Base-by-base conservation (phyloP, 2,329 filamentous ascomycete genomes). In the Grosmannia penicillata region DNA sequence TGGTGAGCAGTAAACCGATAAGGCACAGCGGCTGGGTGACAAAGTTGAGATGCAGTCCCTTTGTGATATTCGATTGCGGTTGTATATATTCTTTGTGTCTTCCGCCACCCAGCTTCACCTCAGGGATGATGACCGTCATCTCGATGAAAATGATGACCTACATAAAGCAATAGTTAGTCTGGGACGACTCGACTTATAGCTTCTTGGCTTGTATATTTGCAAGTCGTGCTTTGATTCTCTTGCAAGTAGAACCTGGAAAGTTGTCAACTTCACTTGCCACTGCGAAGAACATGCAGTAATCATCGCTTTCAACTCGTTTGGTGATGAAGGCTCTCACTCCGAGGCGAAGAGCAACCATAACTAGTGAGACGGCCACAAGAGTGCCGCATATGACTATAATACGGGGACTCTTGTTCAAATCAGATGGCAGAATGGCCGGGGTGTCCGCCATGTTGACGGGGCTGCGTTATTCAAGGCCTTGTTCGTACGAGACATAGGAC, bases 11-110 rank as follows among this genome's bases (percentile, higher is more conserved):
- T 6, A 55, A 39, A 15, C 38, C 46, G n/a, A 53, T 41, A 4
- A 55, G 42, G 14, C 47, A 54, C 18, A 54, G 27, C 3, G 53
- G 52, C 38, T 55, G 52, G 0, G 51, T 55, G 31, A 51, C 47
- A 19, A 55, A 55, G 50, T 55, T 55, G 31, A 54, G 45, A 31
- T 50, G 47, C 6, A 55, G 40, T 1, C 50, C 52, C 3, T 37
- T 47, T 18, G 29, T 24, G 21, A 51, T 35, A 21, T 53, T 51
- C 11, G 39, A 37, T 1, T 41, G 17, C 5, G 50, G 51, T 6
- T 46, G 15, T 35, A 55, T 52, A 41, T 53, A 50, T 8, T 48
- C 42, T 18, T 45, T 43, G 33, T 55, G 53, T 7, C 47, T 45
- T 10, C 53, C 53, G 3, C 46, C 53, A 15, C 52, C 53, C 11